Percentiles rank a stretch among this genome's conserved stretches.
Conservation (phyloP, 179 eudicot species). For the Beta macrorhiza region DNA sequence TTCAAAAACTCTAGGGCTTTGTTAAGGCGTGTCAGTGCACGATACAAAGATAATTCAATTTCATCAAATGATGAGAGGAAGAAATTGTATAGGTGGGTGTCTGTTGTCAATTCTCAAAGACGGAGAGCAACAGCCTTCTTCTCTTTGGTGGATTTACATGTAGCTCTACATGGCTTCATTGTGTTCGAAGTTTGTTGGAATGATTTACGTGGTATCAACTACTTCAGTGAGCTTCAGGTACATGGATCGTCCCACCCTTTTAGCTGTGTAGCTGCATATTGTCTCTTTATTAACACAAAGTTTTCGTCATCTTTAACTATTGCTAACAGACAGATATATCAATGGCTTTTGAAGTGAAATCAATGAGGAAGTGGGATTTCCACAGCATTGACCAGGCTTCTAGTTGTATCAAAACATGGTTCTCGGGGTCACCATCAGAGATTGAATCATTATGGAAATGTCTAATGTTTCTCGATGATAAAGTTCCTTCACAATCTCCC, state of each 20-base stretch:
- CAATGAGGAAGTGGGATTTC: conserved; percentile 94
- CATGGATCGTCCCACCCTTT: neutral
- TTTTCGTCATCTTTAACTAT: neutral
- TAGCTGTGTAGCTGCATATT: neutral
- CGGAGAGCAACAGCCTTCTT: conserved; percentile 56
- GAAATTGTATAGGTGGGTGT: conserved; percentile 35
- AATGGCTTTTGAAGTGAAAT: conserved; percentile 77
- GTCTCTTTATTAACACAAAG: neutral
- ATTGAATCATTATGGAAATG: conserved; percentile 42
- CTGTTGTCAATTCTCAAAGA: conserved; percentile 34
- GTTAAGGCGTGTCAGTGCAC: conserved; percentile 35
- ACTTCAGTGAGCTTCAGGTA: conserved; percentile 90
- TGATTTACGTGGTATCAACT: conserved; percentile 91
- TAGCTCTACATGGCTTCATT: conserved; percentile 81
- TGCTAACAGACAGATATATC: conserved; percentile 74
- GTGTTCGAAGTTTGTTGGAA: conserved; percentile 86
- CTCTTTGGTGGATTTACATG: conserved; percentile 72
- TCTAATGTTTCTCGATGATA: conserved; percentile 31
- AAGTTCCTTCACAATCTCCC: conserved; percentile 39
- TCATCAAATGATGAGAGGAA: conserved; percentile 39
- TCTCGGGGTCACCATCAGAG: conserved; percentile 63
- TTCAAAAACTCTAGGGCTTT: conserved; percentile 43
- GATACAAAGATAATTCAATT: conserved; percentile 37
- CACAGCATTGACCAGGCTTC: conserved; percentile 79
- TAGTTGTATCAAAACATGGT: conserved; percentile 64